phyloP scores from a whole-genome alignment of 371 early-diverging fungal species.

The Coemansia sp. region DNA sequence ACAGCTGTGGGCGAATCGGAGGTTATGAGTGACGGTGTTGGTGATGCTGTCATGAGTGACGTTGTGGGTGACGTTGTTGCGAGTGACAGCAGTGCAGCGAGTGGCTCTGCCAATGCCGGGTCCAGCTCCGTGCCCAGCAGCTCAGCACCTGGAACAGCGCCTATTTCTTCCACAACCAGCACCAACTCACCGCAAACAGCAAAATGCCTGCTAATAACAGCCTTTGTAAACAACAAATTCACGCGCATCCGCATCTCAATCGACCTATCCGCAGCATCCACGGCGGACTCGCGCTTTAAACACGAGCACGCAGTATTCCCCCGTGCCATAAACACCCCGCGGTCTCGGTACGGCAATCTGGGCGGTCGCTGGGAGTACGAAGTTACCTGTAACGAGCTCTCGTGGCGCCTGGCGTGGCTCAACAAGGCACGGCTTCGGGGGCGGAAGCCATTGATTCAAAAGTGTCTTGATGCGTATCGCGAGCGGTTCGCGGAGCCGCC shows the following conservation, averaged over 20 bases:
- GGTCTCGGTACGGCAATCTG: constrained; percentile 52
- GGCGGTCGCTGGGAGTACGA: constrained; percentile 62
- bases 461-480: constrained; percentile 67
- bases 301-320: constrained; percentile 63
- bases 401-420: constrained; percentile 69
- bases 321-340: constrained; percentile 56
- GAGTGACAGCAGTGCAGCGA: no score
- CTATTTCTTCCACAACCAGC: background rate
- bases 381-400: constrained; percentile 67
- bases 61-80: no score
- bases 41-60: background rate
- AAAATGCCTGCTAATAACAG: constrained; percentile 57
- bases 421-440: constrained; percentile 61
- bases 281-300: constrained; percentile 58
- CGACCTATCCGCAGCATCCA: constrained; percentile 56
- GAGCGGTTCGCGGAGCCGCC: constrained; percentile 44
- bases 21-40: background rate
- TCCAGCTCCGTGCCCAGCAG: background rate
- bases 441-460: constrained; percentile 59
- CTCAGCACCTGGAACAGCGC: background rate
- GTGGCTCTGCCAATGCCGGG: background rate
- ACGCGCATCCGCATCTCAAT: constrained; percentile 60
- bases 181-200: constrained; percentile 34
- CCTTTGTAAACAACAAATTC: constrained; percentile 54
- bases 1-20: background rate